Conservation (phyloP, 2,329 filamentous ascomycete genomes). For the Lecanicillium sp. region DNA sequence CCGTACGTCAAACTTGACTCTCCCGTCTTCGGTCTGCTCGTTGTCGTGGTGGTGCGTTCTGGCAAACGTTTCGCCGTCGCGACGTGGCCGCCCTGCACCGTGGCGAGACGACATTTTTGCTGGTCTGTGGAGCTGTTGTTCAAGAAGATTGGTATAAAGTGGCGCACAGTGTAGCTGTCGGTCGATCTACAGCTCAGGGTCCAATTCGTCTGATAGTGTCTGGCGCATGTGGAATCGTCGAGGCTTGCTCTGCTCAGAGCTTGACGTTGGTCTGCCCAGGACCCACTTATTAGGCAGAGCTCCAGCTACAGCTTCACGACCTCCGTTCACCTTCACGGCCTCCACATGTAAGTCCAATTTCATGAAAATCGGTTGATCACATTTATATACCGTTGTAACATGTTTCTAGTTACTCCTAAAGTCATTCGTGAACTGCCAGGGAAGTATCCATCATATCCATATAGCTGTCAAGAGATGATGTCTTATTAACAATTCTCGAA, state of each 20-base stretch:
- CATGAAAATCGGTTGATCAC: too few relatives aligned
- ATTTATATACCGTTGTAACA: too few relatives aligned
- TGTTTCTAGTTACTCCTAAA: too few relatives aligned
- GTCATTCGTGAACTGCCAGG: too few relatives aligned
- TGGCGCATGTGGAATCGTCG: neutral
- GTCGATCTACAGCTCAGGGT: neutral
- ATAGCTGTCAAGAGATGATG: too few relatives aligned
- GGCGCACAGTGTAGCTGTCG: too few relatives aligned
- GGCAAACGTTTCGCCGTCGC: conserved; percentile 74
- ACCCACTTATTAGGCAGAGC: conserved; percentile 6
- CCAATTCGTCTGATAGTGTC: too few relatives aligned
- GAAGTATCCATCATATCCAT: too few relatives aligned
- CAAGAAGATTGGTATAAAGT: neutral
- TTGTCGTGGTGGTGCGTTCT: conserved; percentile 61
- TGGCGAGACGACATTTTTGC: conserved; percentile 50
- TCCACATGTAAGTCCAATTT: too few relatives aligned
- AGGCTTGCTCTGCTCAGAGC: neutral
- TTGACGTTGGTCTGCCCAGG: neutral
- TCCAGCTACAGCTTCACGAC: too few relatives aligned
- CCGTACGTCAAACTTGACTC: conserved; percentile 86
- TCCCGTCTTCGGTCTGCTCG: conserved; percentile 52
- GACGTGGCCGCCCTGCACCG: conserved; percentile 70
- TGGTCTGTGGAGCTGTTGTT: neutral
- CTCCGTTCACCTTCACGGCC: too few relatives aligned
- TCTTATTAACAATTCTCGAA: too few relatives aligned